phyloP scores from a whole-genome alignment of 225 moss, liverwort and hornwort genomes.

The Marchantia polymorpha region DNA sequence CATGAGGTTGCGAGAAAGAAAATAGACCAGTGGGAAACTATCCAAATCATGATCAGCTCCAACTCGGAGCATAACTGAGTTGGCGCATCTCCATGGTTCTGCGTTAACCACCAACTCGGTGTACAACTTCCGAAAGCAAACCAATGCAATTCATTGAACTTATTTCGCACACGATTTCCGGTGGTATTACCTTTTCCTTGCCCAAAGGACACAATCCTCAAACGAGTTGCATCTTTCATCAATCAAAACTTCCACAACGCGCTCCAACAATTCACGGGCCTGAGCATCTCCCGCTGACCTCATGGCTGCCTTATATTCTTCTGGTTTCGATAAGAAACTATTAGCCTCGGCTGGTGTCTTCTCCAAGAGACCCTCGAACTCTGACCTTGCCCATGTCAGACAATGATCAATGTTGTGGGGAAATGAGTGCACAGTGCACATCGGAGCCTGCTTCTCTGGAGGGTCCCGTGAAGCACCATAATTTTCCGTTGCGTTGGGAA shows the following conservation, averaged over 20 bases:
- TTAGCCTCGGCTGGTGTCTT: slow-evolving; percentile 95
- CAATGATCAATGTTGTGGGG: slow-evolving; percentile 99
- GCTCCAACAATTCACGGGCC: slow-evolving; percentile 88
- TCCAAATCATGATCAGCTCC: no score
- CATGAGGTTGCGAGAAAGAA: neutral
- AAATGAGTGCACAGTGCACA: slow-evolving; percentile 97
- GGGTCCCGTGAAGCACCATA: slow-evolving; percentile 97
- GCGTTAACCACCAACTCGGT: no score
- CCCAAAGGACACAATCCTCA: slow-evolving; percentile 80
- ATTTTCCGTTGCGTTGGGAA: slow-evolving; percentile 90
- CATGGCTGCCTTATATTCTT: slow-evolving; percentile 74
- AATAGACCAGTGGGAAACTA: no score
- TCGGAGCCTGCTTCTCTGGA: slow-evolving; percentile 93
- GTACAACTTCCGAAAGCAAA: no score
- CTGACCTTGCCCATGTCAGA: slow-evolving; percentile 95
- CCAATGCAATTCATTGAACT: neutral
- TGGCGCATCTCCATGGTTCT: no score
- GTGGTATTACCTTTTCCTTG: slow-evolving; percentile 42
- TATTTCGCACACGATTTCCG: neutral
- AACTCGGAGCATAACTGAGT: no score
- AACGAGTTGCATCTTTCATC: slow-evolving; percentile 73
- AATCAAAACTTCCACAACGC: slow-evolving; percentile 80
- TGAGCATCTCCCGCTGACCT: slow-evolving; percentile 86
- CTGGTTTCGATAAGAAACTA: slow-evolving; percentile 62
- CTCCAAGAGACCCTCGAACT: slow-evolving; percentile 93